phyloP scores from a whole-genome alignment of 169 alveolate genomes.

The Cryptosporidium ryanae region DNA sequence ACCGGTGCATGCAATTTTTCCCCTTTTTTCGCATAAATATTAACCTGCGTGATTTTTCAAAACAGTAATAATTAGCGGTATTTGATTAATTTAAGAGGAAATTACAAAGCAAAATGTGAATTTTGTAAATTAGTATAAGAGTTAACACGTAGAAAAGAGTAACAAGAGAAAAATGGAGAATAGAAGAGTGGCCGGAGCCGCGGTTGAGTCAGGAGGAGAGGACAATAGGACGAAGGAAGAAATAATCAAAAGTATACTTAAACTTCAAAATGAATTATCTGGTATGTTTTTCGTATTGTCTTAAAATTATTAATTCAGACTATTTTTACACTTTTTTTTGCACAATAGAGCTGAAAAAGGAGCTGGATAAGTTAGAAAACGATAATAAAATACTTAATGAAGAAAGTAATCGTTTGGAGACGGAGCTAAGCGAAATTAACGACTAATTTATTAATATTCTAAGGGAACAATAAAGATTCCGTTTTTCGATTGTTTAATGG shows the following conservation, averaged over 20 bases:
- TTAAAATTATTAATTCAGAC: not conserved
- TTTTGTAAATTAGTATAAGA: too few relatives aligned
- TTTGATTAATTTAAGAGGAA: too few relatives aligned
- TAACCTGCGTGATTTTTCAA: too few relatives aligned
- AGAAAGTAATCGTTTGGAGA: not conserved
- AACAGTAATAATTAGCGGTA: too few relatives aligned
- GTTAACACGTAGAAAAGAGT: too few relatives aligned
- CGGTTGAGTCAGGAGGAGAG: not conserved
- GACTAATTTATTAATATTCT: not conserved
- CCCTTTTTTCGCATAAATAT: too few relatives aligned
- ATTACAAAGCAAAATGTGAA: too few relatives aligned
- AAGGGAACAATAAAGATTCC: slow-evolving; percentile 40
- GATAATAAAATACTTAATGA: slow-evolving; percentile 9
- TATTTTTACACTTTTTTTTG: not conserved
- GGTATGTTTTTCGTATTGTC: slow-evolving; percentile 1
- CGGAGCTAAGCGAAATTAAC: not conserved
- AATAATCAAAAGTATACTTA: slow-evolving; percentile 23
- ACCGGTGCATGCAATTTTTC: too few relatives aligned
- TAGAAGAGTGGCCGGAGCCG: not conserved
- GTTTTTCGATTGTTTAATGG: slow-evolving; percentile 44
- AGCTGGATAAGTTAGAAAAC: slow-evolving; percentile 34
- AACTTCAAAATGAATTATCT: slow-evolving; percentile 18
- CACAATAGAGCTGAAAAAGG: slow-evolving; percentile 24
- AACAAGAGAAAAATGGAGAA: not conserved
- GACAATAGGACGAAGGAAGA: slow-evolving; percentile 20